A percentile compares a stretch with the other conserved stretches of the same genome.
Conservation (phyloP, 129 eudicot genomes). For the Rutidosis leptorrhynchoides region DNA sequence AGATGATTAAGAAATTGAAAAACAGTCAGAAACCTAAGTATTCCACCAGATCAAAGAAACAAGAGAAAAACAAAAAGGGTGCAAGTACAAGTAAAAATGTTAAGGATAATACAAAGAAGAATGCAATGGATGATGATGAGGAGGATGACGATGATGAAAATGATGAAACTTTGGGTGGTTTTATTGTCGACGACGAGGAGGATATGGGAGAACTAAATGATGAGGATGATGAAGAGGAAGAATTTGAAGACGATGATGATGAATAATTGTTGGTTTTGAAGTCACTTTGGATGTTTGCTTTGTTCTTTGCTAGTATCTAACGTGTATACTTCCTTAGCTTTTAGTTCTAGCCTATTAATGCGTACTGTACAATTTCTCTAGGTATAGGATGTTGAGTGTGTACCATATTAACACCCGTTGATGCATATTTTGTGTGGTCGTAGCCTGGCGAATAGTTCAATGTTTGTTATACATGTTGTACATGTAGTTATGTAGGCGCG, state of each 20-base stretch:
- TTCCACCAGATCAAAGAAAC: slow-evolving; percentile 67
- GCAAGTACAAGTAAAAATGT: slow-evolving; percentile 17
- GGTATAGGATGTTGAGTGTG: background rate
- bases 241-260: slow-evolving; percentile 44
- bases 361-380: background rate
- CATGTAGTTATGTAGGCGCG: no score
- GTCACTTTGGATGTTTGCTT: slow-evolving; percentile 16
- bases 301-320: slow-evolving; percentile 8
- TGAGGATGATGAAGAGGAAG: slow-evolving; percentile 45
- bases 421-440: no score
- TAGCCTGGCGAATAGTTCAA: no score
- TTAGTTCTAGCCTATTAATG: background rate
- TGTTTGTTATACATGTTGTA: no score
- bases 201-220: slow-evolving; percentile 33
- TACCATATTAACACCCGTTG: background rate
- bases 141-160: slow-evolving; percentile 48
- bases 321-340: slow-evolving; percentile 4
- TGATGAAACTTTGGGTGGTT: slow-evolving; percentile 77
- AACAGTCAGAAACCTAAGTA: slow-evolving; percentile 52
- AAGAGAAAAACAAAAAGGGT: slow-evolving; percentile 26
- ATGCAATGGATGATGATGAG: slow-evolving; percentile 34
- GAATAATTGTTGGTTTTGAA: slow-evolving; percentile 37
- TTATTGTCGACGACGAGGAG: slow-evolving; percentile 61
- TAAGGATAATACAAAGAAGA: slow-evolving; percentile 1
- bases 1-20: slow-evolving; percentile 34